Conservation (phyloP, 192 early-diverging fungal genomes). For the Umbelopsis sp. region DNA sequence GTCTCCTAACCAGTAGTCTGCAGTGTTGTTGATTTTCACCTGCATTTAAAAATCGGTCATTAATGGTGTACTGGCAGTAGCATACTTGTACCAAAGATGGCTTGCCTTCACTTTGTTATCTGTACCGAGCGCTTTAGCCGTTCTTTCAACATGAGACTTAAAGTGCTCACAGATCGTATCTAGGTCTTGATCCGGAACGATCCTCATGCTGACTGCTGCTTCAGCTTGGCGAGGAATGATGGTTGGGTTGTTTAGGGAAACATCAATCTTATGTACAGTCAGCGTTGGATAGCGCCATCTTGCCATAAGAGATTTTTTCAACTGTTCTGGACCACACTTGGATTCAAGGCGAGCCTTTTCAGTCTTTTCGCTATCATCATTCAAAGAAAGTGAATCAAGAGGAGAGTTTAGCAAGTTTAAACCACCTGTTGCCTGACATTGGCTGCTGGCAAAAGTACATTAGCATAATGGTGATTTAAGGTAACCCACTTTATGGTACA, state of each 20-base stretch:
- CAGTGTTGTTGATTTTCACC: constrained; percentile 64
- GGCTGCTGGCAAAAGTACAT: background rate
- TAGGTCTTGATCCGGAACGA: constrained; percentile 75
- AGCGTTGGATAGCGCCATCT: constrained; percentile 76
- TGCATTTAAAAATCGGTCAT: constrained; percentile 36
- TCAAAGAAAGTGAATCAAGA: background rate
- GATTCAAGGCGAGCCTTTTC: constrained; percentile 26
- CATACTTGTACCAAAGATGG: background rate
- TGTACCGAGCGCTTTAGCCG: constrained; percentile 53
- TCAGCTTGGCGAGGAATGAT: constrained; percentile 70
- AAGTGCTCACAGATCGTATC: constrained; percentile 63
- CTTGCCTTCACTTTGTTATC: constrained; percentile 51
- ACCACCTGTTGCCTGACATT: background rate
- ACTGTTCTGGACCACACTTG: constrained; percentile 41
- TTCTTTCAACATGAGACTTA: constrained; percentile 50
- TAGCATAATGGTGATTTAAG: constrained; percentile 14
- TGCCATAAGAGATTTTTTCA: constrained; percentile 66
- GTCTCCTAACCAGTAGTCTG: constrained; percentile 81
- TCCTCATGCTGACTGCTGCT: constrained; percentile 72
- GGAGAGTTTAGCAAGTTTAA: constrained; percentile 10
- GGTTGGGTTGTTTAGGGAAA: constrained; percentile 72
- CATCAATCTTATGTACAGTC: constrained; percentile 76
- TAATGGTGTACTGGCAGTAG: background rate
- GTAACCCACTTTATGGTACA: no score
- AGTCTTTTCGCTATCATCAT: background rate